Evolutionary conservation across 192 early-diverging fungal species (phyloP), one percentile per base, ranked within the genome.

Genomic region (Phycomyces nitens): DNA sequence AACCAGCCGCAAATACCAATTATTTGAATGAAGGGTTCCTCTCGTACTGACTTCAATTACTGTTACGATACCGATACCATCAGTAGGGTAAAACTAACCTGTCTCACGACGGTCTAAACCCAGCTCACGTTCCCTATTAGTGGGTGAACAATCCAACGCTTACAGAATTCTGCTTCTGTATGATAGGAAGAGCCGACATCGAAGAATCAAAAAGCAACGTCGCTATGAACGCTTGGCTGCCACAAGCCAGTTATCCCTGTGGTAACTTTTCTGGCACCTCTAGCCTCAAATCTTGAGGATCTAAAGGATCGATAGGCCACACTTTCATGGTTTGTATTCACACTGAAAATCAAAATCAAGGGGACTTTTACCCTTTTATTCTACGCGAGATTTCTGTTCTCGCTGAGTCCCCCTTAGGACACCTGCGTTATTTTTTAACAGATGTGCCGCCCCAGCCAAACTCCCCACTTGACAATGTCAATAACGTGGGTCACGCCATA

Each of bases 71-170:
- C 82, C 79, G 70, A 70, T 73, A 85, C 79, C 84, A 88, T 88
- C 89, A 92, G 88, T 90, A 91, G 88, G 88, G 88, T 47, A 92
- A 92, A 92, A 92, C 90, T 91, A 90, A 92, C 90, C 89, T 91
- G 88, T 91, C 90, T 92, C 90, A 91, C 89, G 88, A 91, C 89
- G 86, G 89, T 92, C 89, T 91, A 92, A 89, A 89, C 87, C 88
- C 88, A 89, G 89, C 87, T 90, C 89, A 90, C 88, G 87, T 92
- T 89, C 88, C 44, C 87, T 89, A 86, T 88, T 86, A 82, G 87
- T 84, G 88, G 87, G 86, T 91, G 87, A 89, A 87, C 87, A 89
- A 89, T 89, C 85, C 85, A 82, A 88, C 88, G 82, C 88, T 89
- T 88, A 82, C 79, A 78, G 85, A 88, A 87, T 87, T 88, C 82